phyloP scores from a whole-genome alignment of 2,329 filamentous ascomycete species.

The Mycocentrospora acerina region DNA sequence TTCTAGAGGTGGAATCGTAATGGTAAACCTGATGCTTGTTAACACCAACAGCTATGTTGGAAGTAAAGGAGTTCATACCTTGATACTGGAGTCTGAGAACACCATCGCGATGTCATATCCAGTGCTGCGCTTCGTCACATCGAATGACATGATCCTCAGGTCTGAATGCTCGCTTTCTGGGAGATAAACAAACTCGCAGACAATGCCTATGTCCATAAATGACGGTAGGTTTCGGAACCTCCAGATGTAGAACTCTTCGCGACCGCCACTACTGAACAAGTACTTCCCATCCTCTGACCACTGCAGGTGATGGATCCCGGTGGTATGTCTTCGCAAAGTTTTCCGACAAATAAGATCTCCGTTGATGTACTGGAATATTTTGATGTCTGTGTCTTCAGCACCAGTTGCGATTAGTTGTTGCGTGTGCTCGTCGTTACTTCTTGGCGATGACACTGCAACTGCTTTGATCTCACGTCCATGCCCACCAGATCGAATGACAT shows the following conservation, averaged over 20 bases:
- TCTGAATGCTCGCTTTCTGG: conserved; percentile 60
- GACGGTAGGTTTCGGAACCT: conserved; percentile 57
- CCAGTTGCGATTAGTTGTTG: conserved; percentile 62
- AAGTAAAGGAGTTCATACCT: conserved; percentile 43
- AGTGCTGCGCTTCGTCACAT: conserved; percentile 47
- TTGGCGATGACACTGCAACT: conserved; percentile 48
- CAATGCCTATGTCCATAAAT: conserved; percentile 54
- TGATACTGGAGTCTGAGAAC: conserved; percentile 81
- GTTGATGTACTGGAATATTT: conserved; percentile 62
- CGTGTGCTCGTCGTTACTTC: conserved; percentile 3
- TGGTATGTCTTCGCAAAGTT: conserved; percentile 74
- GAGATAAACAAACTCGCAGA: conserved; percentile 54
- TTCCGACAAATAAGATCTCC: conserved; percentile 54
- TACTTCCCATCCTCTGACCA: conserved; percentile 69
- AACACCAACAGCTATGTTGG: conserved; percentile 1
- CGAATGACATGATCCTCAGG: conserved; percentile 79
- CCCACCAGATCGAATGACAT: conserved; percentile 64
- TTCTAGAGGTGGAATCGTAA: conserved; percentile 29
- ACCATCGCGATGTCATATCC: conserved; percentile 67
- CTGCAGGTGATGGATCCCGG: conserved; percentile 77
- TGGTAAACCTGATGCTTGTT: conserved; percentile 46
- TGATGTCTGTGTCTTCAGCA: conserved; percentile 72
- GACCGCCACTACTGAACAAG: conserved; percentile 83
- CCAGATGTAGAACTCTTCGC: conserved; percentile 89
- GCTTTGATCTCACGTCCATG: conserved; percentile 87